Base-by-base conservation (phyloP, 78 protist species). In the Dictyostelium firmibasis region DNA sequence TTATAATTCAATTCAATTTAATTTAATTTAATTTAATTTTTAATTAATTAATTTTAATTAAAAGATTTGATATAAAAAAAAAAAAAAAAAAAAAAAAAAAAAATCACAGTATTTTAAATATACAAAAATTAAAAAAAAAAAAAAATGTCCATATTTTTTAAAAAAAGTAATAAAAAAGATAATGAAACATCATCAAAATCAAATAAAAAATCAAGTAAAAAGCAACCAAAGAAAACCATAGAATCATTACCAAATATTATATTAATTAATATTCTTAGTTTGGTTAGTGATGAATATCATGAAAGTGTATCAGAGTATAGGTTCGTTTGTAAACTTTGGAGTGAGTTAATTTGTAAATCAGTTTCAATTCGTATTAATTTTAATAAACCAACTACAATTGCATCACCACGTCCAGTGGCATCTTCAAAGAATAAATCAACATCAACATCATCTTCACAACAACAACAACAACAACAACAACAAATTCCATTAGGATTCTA, bases 401-500 rank as follows among this genome's bases (percentile, higher is more conserved):
- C 20, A 20, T 57, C 67, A 3, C 67, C 67, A 57, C n/a, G 67
- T 20, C 11, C 57, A 7, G 0, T 16, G 14, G 16, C 27, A 57
- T 20, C 67, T 20, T 14, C 18, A 20, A 57, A 57, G 18, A 57
- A 57, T 20, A 57, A 57, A 57, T 57, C 67, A 57, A 57, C 67
- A 57, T 50, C 16, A 50, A 50, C 18, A 10, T 20, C 25, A 25
- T 0, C n/a, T n/a, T n/a, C 13, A 6, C 25, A 62, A 62, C 75
- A 67, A 67, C 9, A 3, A 33, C 14, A 10, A 25, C 38, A 27
- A 27, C 14, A 25, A 27, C 31, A 29, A 27, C 31, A 62, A 27
- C 75, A 67, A 67, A 67, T 10, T 67, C 75, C 75, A 67, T 72
- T 72, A 35, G 79, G 79, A 4, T 72, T 72, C 16, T 72, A 72